Evolutionary conservation across 2,329 filamentous ascomycete genomes (phyloP).

Genomic region (Claviceps purpurea): DNA sequence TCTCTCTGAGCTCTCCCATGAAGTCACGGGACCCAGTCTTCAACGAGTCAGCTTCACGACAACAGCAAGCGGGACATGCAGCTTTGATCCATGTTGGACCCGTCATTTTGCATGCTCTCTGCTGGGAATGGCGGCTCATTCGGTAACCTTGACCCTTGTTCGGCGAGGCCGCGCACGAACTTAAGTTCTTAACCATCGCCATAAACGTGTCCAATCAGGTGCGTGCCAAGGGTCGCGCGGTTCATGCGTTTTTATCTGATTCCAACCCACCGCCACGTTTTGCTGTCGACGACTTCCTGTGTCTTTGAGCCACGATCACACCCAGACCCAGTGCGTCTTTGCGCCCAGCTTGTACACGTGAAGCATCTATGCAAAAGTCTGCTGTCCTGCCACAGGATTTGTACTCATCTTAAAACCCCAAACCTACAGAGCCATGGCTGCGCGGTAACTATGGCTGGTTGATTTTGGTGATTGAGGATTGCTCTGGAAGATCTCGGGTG

Average conservation of each 20-base stretch:
- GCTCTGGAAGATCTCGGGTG: no score
- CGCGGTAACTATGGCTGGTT: background rate
- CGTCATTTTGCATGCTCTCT: no score
- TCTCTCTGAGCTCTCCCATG: no score
- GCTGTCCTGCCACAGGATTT: background rate
- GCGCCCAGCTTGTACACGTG: background rate
- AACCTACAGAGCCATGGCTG: background rate
- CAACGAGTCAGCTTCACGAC: no score
- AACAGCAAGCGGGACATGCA: no score
- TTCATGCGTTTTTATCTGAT: background rate
- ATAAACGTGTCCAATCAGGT: background rate
- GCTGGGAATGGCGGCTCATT: no score
- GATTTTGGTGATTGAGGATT: no score
- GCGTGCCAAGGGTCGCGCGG: background rate
- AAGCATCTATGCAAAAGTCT: background rate
- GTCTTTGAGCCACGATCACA: background rate
- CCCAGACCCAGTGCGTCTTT: background rate
- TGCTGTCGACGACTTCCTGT: background rate
- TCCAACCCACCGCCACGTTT: background rate
- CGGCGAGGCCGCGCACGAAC: background rate
- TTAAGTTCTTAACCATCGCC: background rate
- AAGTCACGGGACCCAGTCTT: no score
- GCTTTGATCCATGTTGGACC: no score
- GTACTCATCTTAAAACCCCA: no score
- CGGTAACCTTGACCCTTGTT: background rate